These are phyloP conservation scores for Botrytis sinoallii DNA, from an alignment of 2,329 filamentous ascomycete species.

Conservation along the genomic window DNA sequence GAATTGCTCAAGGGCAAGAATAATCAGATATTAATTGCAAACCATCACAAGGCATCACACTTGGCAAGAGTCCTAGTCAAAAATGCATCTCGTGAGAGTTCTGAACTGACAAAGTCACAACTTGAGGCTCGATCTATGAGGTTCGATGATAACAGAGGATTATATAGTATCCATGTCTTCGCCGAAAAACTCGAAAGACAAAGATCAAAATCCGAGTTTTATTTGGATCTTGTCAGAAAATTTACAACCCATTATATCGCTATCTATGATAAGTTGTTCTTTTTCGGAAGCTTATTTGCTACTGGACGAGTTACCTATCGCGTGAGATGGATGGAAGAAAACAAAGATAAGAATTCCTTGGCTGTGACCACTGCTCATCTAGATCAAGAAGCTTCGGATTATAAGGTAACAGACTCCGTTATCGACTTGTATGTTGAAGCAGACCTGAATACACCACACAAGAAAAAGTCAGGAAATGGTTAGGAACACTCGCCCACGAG, in stretches of 20 bases:
- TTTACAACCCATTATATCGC: background rate
- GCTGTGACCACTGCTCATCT: too few relatives aligned
- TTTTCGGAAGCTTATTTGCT: too few relatives aligned
- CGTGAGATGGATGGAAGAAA: too few relatives aligned
- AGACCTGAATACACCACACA: fast-evolving
- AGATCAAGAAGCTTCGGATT: too few relatives aligned
- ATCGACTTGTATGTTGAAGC: too few relatives aligned
- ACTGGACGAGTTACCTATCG: too few relatives aligned
- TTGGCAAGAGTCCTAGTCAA: background rate
- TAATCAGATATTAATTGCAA: background rate
- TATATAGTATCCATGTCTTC: background rate
- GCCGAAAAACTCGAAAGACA: background rate
- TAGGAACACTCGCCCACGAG: too few relatives aligned
- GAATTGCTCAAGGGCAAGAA: background rate
- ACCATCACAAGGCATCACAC: background rate
- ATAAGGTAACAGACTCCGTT: too few relatives aligned
- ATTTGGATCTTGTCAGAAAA: background rate
- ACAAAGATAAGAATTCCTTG: too few relatives aligned
- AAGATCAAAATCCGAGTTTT: background rate
- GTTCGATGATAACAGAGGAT: too few relatives aligned
- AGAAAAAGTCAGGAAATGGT: too few relatives aligned
- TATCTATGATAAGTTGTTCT: background rate
- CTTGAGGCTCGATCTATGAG: background rate
- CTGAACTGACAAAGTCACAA: background rate
- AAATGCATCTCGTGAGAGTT: fast-evolving